These are phyloP conservation scores for Leccinum huronense DNA, from an alignment of 1,284 basidiomycete species.

Conservation along the genomic window DNA sequence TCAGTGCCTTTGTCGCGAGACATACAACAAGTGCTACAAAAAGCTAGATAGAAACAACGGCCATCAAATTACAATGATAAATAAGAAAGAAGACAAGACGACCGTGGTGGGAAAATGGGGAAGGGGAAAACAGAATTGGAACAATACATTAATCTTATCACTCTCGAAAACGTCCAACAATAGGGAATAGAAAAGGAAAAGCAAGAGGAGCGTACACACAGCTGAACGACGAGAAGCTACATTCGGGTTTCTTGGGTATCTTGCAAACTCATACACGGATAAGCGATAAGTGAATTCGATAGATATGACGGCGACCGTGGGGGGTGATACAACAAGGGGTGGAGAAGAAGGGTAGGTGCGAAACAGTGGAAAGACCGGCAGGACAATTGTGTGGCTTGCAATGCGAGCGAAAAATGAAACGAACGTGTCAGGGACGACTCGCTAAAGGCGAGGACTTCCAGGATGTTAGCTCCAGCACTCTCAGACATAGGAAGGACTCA, in stretches of 20 bases:
- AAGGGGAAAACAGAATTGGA: constrained; percentile 2
- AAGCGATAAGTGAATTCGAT: constrained; percentile 12
- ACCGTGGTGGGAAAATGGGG: background rate
- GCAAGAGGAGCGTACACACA: constrained; percentile 22
- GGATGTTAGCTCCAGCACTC: background rate
- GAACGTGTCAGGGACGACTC: background rate
- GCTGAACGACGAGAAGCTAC: constrained; percentile 15
- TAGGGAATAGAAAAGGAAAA: constrained; percentile 11
- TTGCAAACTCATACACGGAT: constrained; percentile 7
- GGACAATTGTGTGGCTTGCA: background rate
- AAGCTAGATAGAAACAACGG: constrained; percentile 11
- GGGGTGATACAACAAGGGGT: constrained; percentile 1
- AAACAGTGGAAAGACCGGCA: background rate
- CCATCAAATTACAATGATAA: background rate
- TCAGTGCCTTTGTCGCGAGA: constrained; percentile 7
- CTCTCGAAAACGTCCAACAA: constrained; percentile 11
- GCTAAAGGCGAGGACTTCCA: constrained; percentile 4
- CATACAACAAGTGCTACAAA: constrained; percentile 17
- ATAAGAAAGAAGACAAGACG: constrained; percentile 1
- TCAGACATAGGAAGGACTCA: constrained; percentile 2
- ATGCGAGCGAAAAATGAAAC: background rate
- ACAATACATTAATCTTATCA: constrained; percentile 8
- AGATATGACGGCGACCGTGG: background rate
- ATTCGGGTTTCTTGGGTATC: constrained; percentile 13
- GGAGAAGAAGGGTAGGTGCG: constrained; percentile 4